Evolutionary conservation across 805 yeast species (phyloP), one percentile per base, ranked within the genome.

Genomic region (Aciculoconidium aculeatum): DNA sequence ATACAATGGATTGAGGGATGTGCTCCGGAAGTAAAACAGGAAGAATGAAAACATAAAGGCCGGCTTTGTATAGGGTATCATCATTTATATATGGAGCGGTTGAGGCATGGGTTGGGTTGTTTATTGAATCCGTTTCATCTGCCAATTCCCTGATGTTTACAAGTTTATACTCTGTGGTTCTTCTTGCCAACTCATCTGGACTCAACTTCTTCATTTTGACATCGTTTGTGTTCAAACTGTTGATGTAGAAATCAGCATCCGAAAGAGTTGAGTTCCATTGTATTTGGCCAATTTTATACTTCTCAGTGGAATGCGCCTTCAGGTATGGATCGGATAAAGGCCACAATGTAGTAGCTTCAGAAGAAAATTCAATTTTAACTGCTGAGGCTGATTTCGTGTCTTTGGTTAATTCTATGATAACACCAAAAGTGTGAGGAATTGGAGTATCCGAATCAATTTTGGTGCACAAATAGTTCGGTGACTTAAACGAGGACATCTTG

Each of bases 1-100:
- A 67, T 5, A 53, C 47, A 9, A 76, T 60, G 0, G 83, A 53
- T 28, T 82, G 84, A 0, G 90, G 83, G 2, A 79, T 69, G 32
- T 65, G 67, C 15, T 72, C 63, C 0, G 85, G 80, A 30, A 80
- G 67, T 5, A 73, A 51, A 0, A 77, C 58, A 0, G 92, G 90
- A 5, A 81, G 49, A 11, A 78, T 49, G 44, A 79, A 82, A 2
- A 81, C 69, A 45, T 82, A 82, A 40, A 77, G 71, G 13, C 94
- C 94, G 1, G 88, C 74, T 38, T 69, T 69, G 38, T 56, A 61
- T 10, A 37, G 9, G 30, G 16, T 11, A 7, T 1, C 23, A 1
- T 11, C 24, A 11, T 7, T 18, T 23, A 5, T 16, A 17, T 17
- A 7, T 2, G 15, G 23, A 7, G 28, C 15, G n/a, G 18, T 11